Conservation (phyloP, 208 protist species). For the Trypanosoma boissoni region DNA sequence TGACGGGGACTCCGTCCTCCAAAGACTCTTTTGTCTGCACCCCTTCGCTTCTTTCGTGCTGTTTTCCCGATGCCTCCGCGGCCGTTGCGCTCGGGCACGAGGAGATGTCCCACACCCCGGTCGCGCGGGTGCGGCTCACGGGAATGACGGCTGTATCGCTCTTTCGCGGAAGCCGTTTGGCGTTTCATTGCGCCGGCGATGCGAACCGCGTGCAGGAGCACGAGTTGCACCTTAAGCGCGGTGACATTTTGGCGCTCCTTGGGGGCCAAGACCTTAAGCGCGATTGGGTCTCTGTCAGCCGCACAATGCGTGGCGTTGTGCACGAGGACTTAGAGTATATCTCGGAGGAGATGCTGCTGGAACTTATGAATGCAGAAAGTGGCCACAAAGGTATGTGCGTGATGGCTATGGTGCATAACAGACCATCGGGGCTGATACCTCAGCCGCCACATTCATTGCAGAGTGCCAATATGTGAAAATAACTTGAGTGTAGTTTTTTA, state of each 20-base stretch:
- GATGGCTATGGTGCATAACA: constrained; percentile 25
- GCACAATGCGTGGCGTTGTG: constrained; percentile 21
- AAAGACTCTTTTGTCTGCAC: constrained; percentile 60
- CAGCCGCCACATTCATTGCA: constrained; percentile 37
- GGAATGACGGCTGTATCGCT: constrained; percentile 48
- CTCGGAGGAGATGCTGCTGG: constrained; percentile 72
- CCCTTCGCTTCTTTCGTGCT: constrained; percentile 40
- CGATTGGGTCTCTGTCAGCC: constrained; percentile 25
- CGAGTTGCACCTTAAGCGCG: constrained; percentile 40
- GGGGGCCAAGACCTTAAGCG: constrained; percentile 32
- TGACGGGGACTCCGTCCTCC: constrained; percentile 26
- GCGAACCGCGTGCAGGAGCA: constrained; percentile 30
- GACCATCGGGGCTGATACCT: constrained; percentile 29
- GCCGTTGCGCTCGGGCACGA: constrained; percentile 26
- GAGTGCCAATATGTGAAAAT: neutral
- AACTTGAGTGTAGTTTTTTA: too few species aligned
- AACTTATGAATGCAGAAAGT: constrained; percentile 22
- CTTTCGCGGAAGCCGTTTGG: constrained; percentile 42
- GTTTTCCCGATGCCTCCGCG: constrained; percentile 29
- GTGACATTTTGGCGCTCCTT: constrained; percentile 61
- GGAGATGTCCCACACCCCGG: constrained; percentile 1
- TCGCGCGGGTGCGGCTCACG: constrained; percentile 37
- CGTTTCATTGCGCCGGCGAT: constrained; percentile 67
- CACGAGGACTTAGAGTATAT: constrained; percentile 70
- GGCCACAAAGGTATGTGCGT: constrained; percentile 6